These are phyloP conservation scores for Spathaspora sp. DNA, from an alignment of 805 yeast genomes.

Conservation along the genomic window DNA sequence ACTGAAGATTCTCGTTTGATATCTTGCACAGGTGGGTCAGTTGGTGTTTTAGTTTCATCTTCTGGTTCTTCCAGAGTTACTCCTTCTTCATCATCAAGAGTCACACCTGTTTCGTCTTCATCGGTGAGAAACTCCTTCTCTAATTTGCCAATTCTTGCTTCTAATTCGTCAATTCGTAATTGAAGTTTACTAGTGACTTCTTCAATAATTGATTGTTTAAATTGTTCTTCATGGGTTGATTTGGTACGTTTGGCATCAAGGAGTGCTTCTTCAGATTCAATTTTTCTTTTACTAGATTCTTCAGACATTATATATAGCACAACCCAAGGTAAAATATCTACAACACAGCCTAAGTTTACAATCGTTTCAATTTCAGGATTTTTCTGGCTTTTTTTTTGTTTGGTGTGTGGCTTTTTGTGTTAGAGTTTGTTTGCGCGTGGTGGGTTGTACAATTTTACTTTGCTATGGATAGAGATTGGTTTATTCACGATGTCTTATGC, in stretches of 20 bases:
- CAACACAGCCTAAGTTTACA: neutral
- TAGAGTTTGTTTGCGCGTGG: neutral
- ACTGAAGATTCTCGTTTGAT: neutral
- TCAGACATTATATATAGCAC: conserved; percentile 11
- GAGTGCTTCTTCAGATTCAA: conserved; percentile 9
- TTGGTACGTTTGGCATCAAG: conserved; percentile 7
- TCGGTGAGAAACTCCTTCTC: conserved; percentile 1
- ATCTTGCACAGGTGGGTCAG: neutral
- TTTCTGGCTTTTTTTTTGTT: neutral
- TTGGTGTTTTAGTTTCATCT: neutral
- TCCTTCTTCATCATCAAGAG: neutral
- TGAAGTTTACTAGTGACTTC: conserved; percentile 22
- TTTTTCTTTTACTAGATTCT: conserved; percentile 16
- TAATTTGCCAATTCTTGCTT: conserved; percentile 6
- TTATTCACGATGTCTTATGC: conserved; percentile 6
- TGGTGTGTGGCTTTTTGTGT: neutral
- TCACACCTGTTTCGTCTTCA: conserved; percentile 1
- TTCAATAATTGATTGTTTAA: conserved; percentile 30
- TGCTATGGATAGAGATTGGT: neutral
- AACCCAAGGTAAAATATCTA: no score
- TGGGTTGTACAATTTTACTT: neutral
- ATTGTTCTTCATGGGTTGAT: conserved; percentile 13
- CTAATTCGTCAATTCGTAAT: conserved; percentile 6
- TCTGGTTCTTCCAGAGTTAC: conserved; percentile 1
- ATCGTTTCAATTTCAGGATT: neutral